A percentile compares a stretch with the other conserved stretches of the same genome.
phyloP scores from a whole-genome alignment of 148 eudicot species.

The Oxyria digyna region DNA sequence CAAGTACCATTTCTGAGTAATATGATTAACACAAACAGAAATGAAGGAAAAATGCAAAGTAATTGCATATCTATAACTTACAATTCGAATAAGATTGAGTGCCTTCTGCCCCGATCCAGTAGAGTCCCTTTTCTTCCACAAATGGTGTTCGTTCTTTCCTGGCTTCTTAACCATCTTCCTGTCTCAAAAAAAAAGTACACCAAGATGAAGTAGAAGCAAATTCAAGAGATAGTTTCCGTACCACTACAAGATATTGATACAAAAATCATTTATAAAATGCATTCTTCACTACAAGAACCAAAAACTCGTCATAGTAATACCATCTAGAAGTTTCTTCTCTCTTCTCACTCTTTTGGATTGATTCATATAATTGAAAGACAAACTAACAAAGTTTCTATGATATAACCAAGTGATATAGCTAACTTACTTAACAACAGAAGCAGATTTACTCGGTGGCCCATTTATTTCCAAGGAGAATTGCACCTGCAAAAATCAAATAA shows the following conservation, averaged over 20 bases:
- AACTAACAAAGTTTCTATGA: not conserved
- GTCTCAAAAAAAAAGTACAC: conserved; percentile 7
- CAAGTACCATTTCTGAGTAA: not conserved
- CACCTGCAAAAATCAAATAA: not conserved
- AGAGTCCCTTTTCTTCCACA: conserved; percentile 77
- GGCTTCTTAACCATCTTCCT: conserved; percentile 33
- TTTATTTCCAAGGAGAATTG: conserved; percentile 6
- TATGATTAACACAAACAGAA: not conserved
- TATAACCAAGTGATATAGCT: conserved; percentile 1
- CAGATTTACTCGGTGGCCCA: conserved; percentile 12
- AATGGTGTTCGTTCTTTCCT: conserved; percentile 77
- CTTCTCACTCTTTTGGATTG: not conserved
- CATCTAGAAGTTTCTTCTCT: not conserved
- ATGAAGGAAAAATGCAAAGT: not conserved
- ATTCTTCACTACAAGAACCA: not conserved
- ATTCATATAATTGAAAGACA: not conserved
- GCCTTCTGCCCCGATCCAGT: conserved; percentile 86
- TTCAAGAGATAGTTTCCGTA: not conserved
- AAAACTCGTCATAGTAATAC: not conserved
- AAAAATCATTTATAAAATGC: not conserved
- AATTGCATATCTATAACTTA: conserved; percentile 21
- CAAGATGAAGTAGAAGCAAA: not conserved
- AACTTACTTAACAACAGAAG: conserved; percentile 38
- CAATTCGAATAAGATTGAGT: conserved; percentile 62
- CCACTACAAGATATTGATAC: not conserved